A percentile compares a stretch with the other conserved stretches of the same genome.
These are phyloP conservation scores for Fusarium globosum DNA, from an alignment of 2,329 filamentous ascomycete genomes.

Conservation along the genomic window DNA sequence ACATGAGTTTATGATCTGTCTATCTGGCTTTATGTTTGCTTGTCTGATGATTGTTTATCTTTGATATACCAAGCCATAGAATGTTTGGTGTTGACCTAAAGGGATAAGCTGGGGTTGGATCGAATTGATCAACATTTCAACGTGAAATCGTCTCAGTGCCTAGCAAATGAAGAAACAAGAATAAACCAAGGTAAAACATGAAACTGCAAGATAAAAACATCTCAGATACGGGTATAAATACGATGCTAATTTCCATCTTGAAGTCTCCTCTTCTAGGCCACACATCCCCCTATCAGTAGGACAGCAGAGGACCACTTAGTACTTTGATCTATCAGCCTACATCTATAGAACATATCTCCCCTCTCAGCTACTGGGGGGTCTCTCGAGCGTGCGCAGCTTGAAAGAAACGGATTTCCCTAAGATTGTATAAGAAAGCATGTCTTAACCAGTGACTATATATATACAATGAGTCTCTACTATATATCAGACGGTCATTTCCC, in stretches of 20 bases:
- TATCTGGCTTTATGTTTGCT: neutral
- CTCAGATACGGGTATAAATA: neutral
- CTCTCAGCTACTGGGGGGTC: neutral
- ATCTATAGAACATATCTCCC: neutral
- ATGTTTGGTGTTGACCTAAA: neutral
- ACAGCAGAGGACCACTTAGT: too few relatives aligned
- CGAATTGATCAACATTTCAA: neutral
- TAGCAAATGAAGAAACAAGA: neutral
- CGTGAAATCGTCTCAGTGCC: neutral
- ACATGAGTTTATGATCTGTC: neutral
- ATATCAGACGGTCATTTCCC: fast-evolving
- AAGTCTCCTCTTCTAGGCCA: neutral
- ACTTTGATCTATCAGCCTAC: fast-evolving
- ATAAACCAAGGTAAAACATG: neutral
- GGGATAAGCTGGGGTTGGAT: neutral
- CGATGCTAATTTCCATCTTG: neutral
- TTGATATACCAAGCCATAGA: neutral
- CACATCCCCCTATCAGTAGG: neutral
- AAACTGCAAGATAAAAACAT: neutral
- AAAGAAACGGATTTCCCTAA: neutral
- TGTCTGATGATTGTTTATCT: neutral
- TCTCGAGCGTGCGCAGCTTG: neutral
- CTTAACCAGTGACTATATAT: neutral
- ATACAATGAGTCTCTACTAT: neutral
- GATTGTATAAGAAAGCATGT: neutral